Evolutionary conservation across 768 basidiomycete species (phyloP), one percentile per base, ranked within the genome.

Genomic region (Tricholoma matsutake): DNA sequence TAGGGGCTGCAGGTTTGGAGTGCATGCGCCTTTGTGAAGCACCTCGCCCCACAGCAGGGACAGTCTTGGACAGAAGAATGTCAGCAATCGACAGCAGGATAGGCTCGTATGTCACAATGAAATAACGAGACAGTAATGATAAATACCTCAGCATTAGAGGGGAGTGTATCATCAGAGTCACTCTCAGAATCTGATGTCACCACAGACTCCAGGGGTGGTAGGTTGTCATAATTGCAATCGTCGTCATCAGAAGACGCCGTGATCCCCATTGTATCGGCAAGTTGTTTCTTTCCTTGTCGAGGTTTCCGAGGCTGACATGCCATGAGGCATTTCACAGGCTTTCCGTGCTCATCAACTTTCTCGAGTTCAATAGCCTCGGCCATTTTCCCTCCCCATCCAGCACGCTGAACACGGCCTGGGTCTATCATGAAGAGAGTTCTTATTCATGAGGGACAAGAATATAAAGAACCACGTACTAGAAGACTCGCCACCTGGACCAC

Each of bases 51-150:
- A n/a, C 18, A 28, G n/a, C 16, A 41, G 57, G 57, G 10, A 47
- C 18, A 8, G 57, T 58, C 45, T 58, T 58, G 6, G 57, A 45
- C 14, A n/a, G 57, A 6, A 58, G 45, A 6, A 58, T 58, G 18
- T 58, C 57, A 18, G 57, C 37, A 45, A 58, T 18, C 57, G 49
- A 52, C 14, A 41, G 32, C 9, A 35, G 9, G n/a, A 18, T 39
- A 57, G 11, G 34, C 18, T 37, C 31, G 14, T 18, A 57, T 14
- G 22, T 10, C 20, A 29, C 16, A 5, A 18, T 8, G 28, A 39
- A 37, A 39, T 28, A 16, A 41, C 25, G 25, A 16, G 28, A 57
- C 28, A 41, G 34, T 22, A 9, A 35, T 35, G 34, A 35, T 35
- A 35, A 3, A 34, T 39, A 56, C 56, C 56, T 57, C 56, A 25